These are phyloP conservation scores for Boletus pseudo-olivaceus DNA, from an alignment of 768 basidiomycete species.

Conservation along the genomic window DNA sequence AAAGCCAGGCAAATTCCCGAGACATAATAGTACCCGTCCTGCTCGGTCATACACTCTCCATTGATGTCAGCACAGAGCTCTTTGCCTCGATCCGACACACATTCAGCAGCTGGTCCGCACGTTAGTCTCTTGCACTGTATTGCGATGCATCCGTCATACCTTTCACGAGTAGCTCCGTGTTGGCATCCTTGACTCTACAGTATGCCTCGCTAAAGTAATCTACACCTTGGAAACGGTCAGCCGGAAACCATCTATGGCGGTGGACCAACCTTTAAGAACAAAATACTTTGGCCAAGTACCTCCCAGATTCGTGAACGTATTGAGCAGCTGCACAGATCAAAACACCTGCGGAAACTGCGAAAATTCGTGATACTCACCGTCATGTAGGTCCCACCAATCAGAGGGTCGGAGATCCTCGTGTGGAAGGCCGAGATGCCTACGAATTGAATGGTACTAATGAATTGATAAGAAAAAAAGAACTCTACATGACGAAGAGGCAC, in stretches of 20 bases:
- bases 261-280: conserved; percentile 72
- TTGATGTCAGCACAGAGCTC: conserved; percentile 66
- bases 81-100: conserved; percentile 91
- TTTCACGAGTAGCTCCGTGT: conserved; percentile 49
- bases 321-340: conserved; percentile 61
- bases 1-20: conserved; percentile 74
- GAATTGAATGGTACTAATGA: conserved; percentile 88
- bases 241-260: background rate
- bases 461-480: conserved; percentile 1
- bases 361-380: conserved; percentile 56
- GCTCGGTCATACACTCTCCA: conserved; percentile 78
- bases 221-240: conserved; percentile 52
- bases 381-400: conserved; percentile 99
- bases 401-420: conserved; percentile 90
- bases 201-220: conserved; percentile 84
- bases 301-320: conserved; percentile 94
- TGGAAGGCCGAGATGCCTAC: conserved; percentile 99
- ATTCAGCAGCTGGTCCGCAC: conserved; percentile 63
- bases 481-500: conserved; percentile 25
- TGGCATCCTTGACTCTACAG: conserved; percentile 66
- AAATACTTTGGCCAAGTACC: conserved; percentile 99
- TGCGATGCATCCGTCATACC: conserved; percentile 37
- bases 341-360: conserved; percentile 1
- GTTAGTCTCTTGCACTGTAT: conserved; percentile 4
- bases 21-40: conserved; percentile 90